Conservation (phyloP, 148 eudicot genomes). For the Diospyros lotus region DNA sequence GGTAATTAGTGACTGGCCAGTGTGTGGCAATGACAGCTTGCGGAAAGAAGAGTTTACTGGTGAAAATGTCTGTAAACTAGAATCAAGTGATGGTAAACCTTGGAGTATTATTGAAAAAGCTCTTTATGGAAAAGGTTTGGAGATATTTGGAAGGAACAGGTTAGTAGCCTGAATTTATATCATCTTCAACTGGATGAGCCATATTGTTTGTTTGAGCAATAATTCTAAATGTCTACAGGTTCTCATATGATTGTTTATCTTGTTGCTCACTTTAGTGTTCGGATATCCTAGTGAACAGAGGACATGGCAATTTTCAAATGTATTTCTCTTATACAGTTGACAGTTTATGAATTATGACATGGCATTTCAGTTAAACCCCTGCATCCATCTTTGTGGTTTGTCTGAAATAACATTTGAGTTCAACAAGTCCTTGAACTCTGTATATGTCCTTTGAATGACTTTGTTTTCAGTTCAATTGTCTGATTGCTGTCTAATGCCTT, state of each 20-base stretch:
- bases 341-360: not conserved
- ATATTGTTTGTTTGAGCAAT: not conserved
- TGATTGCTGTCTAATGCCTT: not conserved
- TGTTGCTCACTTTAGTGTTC: not conserved
- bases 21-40: slow-evolving; percentile 33
- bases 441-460: not conserved
- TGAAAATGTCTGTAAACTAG: slow-evolving; percentile 60
- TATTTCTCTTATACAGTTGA: not conserved
- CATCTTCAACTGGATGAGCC: not conserved
- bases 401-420: not conserved
- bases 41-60: slow-evolving; percentile 66
- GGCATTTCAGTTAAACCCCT: not conserved
- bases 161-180: slow-evolving; percentile 16
- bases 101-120: slow-evolving; percentile 89
- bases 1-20: slow-evolving; percentile 24
- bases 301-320: not conserved
- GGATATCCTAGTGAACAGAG: not conserved
- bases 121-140: slow-evolving; percentile 84
- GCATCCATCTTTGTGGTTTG: not conserved
- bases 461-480: not conserved
- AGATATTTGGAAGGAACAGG: slow-evolving; percentile 96
- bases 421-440: not conserved
- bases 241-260: not conserved
- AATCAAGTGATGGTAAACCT: slow-evolving; percentile 36
- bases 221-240: not conserved